Conservation (phyloP, 306 rosid species). For the Quercus variabilis region DNA sequence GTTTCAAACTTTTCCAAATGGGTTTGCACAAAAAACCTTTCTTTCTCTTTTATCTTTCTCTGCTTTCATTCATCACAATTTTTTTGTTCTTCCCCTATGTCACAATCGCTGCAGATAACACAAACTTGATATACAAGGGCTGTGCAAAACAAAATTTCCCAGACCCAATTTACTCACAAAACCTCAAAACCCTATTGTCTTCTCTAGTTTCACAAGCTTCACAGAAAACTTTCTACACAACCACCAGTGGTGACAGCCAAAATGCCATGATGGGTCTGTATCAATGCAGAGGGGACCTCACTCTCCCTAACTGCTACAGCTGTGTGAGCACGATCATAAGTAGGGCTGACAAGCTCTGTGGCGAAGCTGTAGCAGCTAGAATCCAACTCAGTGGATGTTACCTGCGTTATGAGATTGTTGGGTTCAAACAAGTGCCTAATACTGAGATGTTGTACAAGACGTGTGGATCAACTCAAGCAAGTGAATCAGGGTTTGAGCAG, state of each 20-base stretch:
- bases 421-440: conserved; percentile 53
- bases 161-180: conserved; percentile 49
- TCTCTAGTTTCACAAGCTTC: conserved; percentile 47
- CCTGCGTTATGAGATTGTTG: conserved; percentile 60
- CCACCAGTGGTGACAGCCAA: conserved; percentile 48
- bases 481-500: conserved; percentile 53
- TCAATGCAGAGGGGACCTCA: conserved; percentile 94
- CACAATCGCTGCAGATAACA: conserved; percentile 35
- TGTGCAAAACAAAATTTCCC: conserved; percentile 62
- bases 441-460: conserved; percentile 58
- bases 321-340: conserved; percentile 53
- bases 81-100: background rate
- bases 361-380: conserved; percentile 55
- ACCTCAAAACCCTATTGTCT: conserved; percentile 45
- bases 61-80: conserved; percentile 7
- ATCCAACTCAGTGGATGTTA: conserved; percentile 84
- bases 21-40: conserved; percentile 20
- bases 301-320: conserved; percentile 45
- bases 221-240: conserved; percentile 53
- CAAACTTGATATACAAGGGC: conserved; percentile 67
- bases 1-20: conserved; percentile 35
- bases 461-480: conserved; percentile 47
- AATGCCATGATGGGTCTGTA: conserved; percentile 46
- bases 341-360: conserved; percentile 48
- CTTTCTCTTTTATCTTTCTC: conserved; percentile 10